phyloP scores from a whole-genome alignment of 129 eudicot genomes.

The Rutidosis leptorrhynchoides region DNA sequence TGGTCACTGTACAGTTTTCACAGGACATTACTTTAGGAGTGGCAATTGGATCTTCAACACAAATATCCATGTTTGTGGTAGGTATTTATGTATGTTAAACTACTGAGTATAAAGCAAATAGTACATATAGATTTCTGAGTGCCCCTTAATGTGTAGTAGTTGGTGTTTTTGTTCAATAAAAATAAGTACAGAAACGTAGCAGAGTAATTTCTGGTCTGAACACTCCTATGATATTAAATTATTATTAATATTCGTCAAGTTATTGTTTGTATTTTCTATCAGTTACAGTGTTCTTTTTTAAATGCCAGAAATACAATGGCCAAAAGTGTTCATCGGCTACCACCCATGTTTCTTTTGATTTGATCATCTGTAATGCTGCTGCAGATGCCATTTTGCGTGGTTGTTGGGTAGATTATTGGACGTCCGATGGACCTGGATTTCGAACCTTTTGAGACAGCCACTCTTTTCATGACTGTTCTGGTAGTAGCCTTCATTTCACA shows the following conservation, averaged over 20 bases:
- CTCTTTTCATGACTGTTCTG: slow-evolving; percentile 67
- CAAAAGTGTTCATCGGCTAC: not conserved
- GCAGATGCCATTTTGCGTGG: slow-evolving; percentile 80
- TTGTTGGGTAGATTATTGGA: slow-evolving; percentile 74
- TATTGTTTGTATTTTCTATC: not conserved
- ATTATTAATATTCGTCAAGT: not conserved
- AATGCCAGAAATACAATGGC: slow-evolving; percentile 8
- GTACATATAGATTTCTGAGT: not conserved
- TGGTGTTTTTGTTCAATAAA: not conserved
- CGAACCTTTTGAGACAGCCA: slow-evolving; percentile 71
- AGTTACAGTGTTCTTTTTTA: slow-evolving; percentile 15
- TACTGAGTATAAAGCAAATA: not conserved
- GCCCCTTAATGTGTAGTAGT: not conserved
- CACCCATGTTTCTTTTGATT: not conserved
- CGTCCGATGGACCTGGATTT: slow-evolving; percentile 69
- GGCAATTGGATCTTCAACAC: slow-evolving; percentile 30
- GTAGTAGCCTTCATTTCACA: slow-evolving; percentile 80
- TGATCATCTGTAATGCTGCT: not conserved
- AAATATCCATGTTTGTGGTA: slow-evolving; percentile 38
- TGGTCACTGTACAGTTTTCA: slow-evolving; percentile 9
- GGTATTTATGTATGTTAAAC: slow-evolving; percentile 7
- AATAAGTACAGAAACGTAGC: not conserved
- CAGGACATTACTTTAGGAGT: slow-evolving; percentile 32
- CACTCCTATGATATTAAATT: not conserved
- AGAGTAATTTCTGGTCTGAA: not conserved